phyloP scores from a whole-genome alignment of 1,139 yeast genomes.

The Barnettozyma hawaiiensis region DNA sequence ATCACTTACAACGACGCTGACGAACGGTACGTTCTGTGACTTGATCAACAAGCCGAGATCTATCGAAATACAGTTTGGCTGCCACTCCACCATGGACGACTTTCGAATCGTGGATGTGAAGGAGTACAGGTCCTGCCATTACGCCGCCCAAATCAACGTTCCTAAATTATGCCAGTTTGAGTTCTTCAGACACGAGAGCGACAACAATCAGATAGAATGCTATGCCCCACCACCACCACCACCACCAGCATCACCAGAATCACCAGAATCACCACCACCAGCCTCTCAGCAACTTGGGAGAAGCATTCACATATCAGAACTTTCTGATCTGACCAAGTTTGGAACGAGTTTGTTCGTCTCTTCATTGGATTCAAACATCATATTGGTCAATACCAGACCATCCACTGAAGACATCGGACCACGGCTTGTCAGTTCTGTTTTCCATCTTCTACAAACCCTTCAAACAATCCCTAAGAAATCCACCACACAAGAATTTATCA shows the following conservation, averaged over 20 bases:
- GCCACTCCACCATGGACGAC: constrained; percentile 44
- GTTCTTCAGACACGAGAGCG: constrained; percentile 38
- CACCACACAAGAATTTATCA: neutral
- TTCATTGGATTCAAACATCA: neutral
- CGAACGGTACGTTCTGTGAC: constrained; percentile 69
- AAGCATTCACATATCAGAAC: constrained; percentile 6
- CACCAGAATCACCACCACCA: too few relatives aligned
- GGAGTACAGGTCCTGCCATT: constrained; percentile 72
- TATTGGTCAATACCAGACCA: constrained; percentile 1
- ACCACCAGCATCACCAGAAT: too few relatives aligned
- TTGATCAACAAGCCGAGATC: constrained; percentile 58
- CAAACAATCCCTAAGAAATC: neutral
- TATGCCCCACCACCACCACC: constrained; percentile 18
- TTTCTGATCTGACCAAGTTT: constrained; percentile 2
- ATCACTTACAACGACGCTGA: neutral
- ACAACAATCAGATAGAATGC: constrained; percentile 29
- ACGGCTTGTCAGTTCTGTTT: constrained; percentile 1
- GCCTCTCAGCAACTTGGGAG: neutral
- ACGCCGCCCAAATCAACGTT: constrained; percentile 53
- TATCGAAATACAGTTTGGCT: constrained; percentile 60
- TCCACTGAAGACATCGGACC: constrained; percentile 1
- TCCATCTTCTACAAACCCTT: neutral
- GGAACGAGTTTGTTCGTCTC: constrained; percentile 11
- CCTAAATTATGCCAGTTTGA: constrained; percentile 53
- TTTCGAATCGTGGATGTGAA: constrained; percentile 40